phyloP scores from a whole-genome alignment of 2,329 filamentous ascomycete species.

The Paracoccidioides brasiliensis region DNA sequence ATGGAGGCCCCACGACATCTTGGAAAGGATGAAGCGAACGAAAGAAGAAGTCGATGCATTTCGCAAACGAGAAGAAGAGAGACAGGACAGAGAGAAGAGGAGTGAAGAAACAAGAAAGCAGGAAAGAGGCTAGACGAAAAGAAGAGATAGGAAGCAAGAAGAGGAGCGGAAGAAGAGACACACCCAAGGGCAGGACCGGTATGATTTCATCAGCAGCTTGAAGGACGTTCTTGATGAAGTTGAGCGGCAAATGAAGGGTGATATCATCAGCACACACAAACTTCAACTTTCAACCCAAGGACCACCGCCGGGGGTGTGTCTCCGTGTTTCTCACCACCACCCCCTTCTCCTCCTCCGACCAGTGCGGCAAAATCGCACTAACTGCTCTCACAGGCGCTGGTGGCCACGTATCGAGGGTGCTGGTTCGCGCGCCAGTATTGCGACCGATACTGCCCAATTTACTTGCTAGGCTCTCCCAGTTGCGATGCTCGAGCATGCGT shows the following conservation, averaged over 20 bases:
- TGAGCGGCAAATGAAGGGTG: background rate
- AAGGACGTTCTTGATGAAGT: background rate
- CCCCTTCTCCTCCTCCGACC: background rate
- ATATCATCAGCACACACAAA: too few species aligned
- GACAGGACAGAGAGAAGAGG: background rate
- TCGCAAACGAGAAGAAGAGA: background rate
- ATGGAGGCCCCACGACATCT: background rate
- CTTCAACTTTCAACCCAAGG: background rate
- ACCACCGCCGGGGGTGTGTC: too few species aligned
- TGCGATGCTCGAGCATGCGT: background rate
- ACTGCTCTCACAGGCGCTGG: background rate
- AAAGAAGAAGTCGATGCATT: background rate
- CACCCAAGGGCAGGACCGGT: background rate
- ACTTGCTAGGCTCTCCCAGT: background rate
- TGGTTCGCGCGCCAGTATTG: background rate
- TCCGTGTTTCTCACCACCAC: background rate
- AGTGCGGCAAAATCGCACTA: background rate
- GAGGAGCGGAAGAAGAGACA: background rate
- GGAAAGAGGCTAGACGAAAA: background rate
- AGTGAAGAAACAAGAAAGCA: background rate
- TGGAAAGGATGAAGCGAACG: background rate
- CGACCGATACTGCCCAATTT: background rate
- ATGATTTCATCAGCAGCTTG: background rate
- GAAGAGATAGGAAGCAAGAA: background rate
- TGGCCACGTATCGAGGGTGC: background rate